A percentile compares a stretch with the other conserved stretches of the same genome.
Evolutionary conservation across 345 rosid species (phyloP).

Genomic region (Populus davidiana): DNA sequence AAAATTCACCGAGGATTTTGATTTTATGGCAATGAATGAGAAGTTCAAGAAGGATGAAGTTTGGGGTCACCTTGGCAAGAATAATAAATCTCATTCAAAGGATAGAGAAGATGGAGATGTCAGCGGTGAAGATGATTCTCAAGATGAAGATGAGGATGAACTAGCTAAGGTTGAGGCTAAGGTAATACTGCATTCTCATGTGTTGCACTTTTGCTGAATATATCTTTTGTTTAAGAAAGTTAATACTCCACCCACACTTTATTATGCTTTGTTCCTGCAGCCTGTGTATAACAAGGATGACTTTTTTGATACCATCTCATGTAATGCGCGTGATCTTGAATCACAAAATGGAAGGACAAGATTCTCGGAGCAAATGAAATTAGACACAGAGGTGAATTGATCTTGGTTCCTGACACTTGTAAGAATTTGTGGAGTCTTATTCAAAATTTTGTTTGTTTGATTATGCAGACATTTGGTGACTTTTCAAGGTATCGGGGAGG

Average conservation of each 20-base stretch:
- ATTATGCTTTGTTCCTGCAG: conserved; percentile 34
- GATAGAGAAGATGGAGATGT: conserved; percentile 34
- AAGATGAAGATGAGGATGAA: conserved; percentile 44
- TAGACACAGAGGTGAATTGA: conserved; percentile 71
- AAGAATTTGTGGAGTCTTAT: background rate
- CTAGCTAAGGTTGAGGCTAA: conserved; percentile 44
- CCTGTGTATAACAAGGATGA: conserved; percentile 86
- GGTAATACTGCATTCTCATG: conserved; percentile 29
- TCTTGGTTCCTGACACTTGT: background rate
- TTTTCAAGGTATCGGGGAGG: conserved; percentile 28
- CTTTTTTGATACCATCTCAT: conserved; percentile 83
- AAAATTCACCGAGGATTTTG: conserved; percentile 87
- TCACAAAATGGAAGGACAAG: conserved; percentile 65
- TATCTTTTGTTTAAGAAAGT: background rate
- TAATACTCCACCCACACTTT: background rate
- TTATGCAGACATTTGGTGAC: conserved; percentile 29
- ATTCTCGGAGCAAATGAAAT: conserved; percentile 80
- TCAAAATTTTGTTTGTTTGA: background rate
- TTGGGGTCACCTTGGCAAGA: conserved; percentile 94
- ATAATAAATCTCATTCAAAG: conserved; percentile 34
- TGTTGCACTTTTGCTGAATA: background rate
- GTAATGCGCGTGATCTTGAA: conserved; percentile 42
- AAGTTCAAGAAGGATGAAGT: conserved; percentile 93
- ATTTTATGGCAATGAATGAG: conserved; percentile 89
- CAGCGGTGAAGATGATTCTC: conserved; percentile 54